Conservation (phyloP, 1,284 basidiomycete genomes). For the Tilletia horrida region DNA sequence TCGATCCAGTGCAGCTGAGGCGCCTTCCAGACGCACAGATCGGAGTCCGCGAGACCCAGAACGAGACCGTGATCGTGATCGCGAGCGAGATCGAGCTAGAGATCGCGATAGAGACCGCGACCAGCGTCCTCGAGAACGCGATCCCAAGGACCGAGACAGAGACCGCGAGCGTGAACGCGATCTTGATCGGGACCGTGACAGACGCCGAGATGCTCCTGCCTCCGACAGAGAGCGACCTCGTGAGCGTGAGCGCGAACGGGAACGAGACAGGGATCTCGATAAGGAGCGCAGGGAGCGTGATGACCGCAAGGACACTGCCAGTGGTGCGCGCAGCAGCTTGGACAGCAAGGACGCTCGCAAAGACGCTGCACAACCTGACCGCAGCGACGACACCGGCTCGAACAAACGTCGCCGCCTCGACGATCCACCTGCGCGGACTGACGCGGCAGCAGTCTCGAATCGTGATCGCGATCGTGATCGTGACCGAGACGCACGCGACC, state of each 20-base stretch:
- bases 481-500: slow-evolving; percentile 20
- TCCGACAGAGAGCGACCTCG: background rate
- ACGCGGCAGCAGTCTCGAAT: slow-evolving; percentile 5
- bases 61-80: slow-evolving; percentile 7
- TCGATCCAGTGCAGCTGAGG: background rate
- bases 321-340: background rate
- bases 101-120: slow-evolving; percentile 13
- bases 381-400: background rate
- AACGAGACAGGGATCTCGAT: slow-evolving; percentile 12
- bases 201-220: no score
- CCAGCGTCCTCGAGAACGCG: slow-evolving; percentile 7
- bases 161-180: slow-evolving; percentile 11
- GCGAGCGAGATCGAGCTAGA: background rate
- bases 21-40: slow-evolving; percentile 5
- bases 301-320: background rate
- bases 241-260: slow-evolving; percentile 1
- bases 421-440: no score
- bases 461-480: slow-evolving; percentile 29
- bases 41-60: slow-evolving; percentile 4
- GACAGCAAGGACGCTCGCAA: background rate
- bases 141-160: slow-evolving; percentile 21
- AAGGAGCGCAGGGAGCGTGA: slow-evolving; percentile 6
- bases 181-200: slow-evolving; percentile 7
- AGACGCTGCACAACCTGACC: background rate
- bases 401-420: slow-evolving; percentile 7